Base-by-base conservation (phyloP, 2,329 filamentous ascomycete species). In the Chaetothyriales sp. region DNA sequence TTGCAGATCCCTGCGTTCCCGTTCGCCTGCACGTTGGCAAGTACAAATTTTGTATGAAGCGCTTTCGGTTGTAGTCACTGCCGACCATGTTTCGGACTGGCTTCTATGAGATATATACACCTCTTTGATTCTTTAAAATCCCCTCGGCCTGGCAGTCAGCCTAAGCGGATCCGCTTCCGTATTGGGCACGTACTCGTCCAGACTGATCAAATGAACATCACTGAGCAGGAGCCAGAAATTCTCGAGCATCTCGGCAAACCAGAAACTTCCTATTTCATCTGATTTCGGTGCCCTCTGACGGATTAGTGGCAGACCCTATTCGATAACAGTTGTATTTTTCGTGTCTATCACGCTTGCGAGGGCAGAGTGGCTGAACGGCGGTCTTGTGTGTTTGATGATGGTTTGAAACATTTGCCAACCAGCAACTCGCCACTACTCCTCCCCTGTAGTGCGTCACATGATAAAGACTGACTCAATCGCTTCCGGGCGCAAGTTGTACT, bases 381-480 rank as follows among this genome's bases (percentile, higher is more conserved):
- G 72, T 20, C 65, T 61, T 2, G 67, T 69, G 47, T 65, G 63
- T 40, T 67, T 69, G 33, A 71, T 73, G 49, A 88, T 73, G 9
- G 77, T 74, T 51, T 77, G 64, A 63, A 87, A 88, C 84, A 89
- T 88, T 50, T 71, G 70, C 84, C 85, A 88, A 1, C 83, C 85
- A 63, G 80, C 80, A 52, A 83, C 76, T 62, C 78, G 78, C 75
- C 81, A 84, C 48, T 72, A 69, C 1, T 72, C 59, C 57, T 86
- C 78, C 22, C 83, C 85, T 0, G 84, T 88, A 53, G 86, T 73
- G 52, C 85, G 78, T 64, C 83, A 87, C 72, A 90, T 78, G 63
- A 87, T 77, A 65, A 87, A 90, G 4, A 92, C 78, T 15, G 81
- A 85, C 69, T 90, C 86, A 50, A 90, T 87, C 1, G 85, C 85